Evolutionary conservation across 768 basidiomycete genomes (phyloP), one percentile per base, ranked within the genome.

Genomic region (Galerina marginata): DNA sequence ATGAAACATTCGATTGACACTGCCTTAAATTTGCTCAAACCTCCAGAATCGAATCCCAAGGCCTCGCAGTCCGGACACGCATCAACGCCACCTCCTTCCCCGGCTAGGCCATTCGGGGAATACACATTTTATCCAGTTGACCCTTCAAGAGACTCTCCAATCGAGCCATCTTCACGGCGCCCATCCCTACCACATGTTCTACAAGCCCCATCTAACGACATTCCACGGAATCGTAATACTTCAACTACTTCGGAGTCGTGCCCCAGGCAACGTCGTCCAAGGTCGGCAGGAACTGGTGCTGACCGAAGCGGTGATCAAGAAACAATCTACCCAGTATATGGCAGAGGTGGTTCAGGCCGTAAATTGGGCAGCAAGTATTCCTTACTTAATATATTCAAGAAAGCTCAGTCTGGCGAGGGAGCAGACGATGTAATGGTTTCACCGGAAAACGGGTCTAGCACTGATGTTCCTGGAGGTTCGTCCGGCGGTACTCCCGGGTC

Each of bases 1-100:
- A 82, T 93, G 61, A 93, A 94, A 72, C 86, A 87, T 42, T 93
- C 91, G 1, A 85, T 92, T 60, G 92, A 94, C 70, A 89, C 87
- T 44, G 85, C 87, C 4, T 76, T 91, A 63, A 81, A 85, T 56
- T 80, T 83, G 71, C 72, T 83, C 61, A 82, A 77, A 63, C 71
- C 79, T 4, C 67, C 76, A 33, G 77, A 73, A 54, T 70, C 51
- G 49, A 65, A 69, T 37, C 70, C 79, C 10, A 73, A 72, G 56
- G 53, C 65, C 50, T 61, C 65, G 42, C 61, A 65, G 52, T 54
- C 68, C 44, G 57, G 40, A 9, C 67, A 65, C 55, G 58, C 67
- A 38, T 61, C 71, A 25, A 80, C 77, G n/a, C 82, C 79, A 61
- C 80, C 81, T 56, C 64, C 77, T 49, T 79, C 79, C 33, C 76